phyloP scores from a whole-genome alignment of 75 land plant species.

The Cupressus sempervirens region DNA sequence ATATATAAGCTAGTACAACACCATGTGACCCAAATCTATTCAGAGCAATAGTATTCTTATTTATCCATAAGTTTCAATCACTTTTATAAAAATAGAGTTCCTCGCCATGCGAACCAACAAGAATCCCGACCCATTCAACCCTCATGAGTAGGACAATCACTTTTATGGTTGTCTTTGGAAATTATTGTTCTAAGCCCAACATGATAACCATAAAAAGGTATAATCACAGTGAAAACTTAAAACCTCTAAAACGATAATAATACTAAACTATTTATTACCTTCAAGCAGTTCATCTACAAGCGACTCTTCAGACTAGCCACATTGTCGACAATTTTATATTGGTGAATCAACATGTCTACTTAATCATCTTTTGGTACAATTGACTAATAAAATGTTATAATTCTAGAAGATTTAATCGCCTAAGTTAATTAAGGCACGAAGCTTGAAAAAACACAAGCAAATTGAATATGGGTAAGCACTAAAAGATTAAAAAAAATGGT shows the following conservation, averaged over 20 bases:
- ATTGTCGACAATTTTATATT: background rate
- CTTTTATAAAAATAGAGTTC: background rate
- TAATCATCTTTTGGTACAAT: background rate
- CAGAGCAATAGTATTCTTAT: background rate
- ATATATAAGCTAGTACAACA: too few relatives aligned
- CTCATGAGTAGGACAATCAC: background rate
- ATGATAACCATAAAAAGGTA: background rate
- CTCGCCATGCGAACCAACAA: background rate
- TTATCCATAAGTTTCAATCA: background rate
- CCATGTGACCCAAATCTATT: background rate
- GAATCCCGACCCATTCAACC: background rate
- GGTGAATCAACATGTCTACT: background rate
- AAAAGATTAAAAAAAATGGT: background rate
- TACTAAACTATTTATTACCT: too few relatives aligned
- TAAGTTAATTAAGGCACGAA: too few relatives aligned
- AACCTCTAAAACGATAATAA: background rate
- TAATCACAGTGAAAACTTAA: background rate
- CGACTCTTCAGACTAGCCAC: background rate
- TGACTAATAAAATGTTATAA: too few relatives aligned
- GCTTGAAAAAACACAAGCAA: background rate
- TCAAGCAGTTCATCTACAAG: too few relatives aligned
- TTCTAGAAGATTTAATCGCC: too few relatives aligned
- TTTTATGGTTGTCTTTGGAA: background rate
- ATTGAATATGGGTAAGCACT: background rate
- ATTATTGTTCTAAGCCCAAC: background rate